Conservation (phyloP, 306 rosid genomes). For the Hippophae tibetana region DNA sequence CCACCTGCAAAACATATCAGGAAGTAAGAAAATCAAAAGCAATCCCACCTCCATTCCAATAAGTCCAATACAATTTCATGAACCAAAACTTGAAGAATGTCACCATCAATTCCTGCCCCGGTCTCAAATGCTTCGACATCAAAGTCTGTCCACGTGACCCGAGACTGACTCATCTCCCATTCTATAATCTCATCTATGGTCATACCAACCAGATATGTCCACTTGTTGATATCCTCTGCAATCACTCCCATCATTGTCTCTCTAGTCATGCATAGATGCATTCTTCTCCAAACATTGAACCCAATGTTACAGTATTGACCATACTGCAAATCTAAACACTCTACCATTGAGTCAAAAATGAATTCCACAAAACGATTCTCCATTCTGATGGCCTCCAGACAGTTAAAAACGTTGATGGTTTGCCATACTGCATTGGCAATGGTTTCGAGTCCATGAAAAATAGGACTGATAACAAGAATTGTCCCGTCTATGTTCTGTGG, state of each 20-base stretch:
- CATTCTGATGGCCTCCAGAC: conserved; percentile 21
- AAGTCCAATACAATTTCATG: conserved; percentile 57
- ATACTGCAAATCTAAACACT: conserved; percentile 48
- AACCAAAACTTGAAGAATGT: conserved; percentile 50
- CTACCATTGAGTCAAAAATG: conserved; percentile 56
- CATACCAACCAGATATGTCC: conserved; percentile 54
- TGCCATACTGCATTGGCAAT: conserved; percentile 27
- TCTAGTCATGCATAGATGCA: conserved; percentile 24
- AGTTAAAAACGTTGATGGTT: conserved; percentile 14
- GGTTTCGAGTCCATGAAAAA: conserved; percentile 39
- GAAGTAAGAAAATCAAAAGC: too few relatives aligned
- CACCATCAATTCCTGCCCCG: conserved; percentile 45
- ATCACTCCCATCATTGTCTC: conserved; percentile 37
- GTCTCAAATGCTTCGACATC: conserved; percentile 63
- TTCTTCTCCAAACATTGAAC: conserved; percentile 37
- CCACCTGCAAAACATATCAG: too few relatives aligned
- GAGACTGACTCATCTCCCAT: conserved; percentile 70
- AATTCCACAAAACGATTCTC: conserved; percentile 38
- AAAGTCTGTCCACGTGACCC: conserved; percentile 71
- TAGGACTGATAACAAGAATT: conserved; percentile 27
- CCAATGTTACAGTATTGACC: conserved; percentile 35
- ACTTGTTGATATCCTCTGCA: conserved; percentile 40
- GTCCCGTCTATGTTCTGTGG: conserved; percentile 17
- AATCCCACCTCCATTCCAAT: conserved; percentile 20
- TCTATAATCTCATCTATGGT: conserved; percentile 59